Conservation (phyloP, 176 grass and related monocot genomes). For the Rhynchospora breviuscula region DNA sequence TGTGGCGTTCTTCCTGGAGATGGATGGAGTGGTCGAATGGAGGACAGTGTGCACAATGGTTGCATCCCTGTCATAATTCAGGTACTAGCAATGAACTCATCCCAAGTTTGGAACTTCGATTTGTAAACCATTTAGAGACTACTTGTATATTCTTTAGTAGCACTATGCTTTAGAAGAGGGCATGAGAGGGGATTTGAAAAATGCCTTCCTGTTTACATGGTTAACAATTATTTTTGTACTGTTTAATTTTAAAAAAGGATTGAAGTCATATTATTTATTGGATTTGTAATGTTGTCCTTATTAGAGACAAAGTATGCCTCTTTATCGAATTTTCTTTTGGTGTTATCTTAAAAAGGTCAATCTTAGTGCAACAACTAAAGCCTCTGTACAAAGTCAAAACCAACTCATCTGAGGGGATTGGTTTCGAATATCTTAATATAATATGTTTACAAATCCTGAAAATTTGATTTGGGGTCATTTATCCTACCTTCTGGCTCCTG, state of each 20-base stretch:
- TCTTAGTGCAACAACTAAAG: not conserved
- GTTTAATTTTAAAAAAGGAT: not conserved
- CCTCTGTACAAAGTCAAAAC: not conserved
- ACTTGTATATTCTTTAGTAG: not conserved
- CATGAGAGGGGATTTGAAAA: not conserved
- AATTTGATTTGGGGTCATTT: not conserved
- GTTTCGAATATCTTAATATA: not conserved
- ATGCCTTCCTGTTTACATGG: not conserved
- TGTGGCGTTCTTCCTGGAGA: constrained; percentile 92
- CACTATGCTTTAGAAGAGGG: not conserved
- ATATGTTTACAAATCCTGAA: not conserved
- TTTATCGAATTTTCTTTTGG: not conserved
- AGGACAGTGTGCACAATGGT: constrained; percentile 86
- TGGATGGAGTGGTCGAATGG: constrained; percentile 96
- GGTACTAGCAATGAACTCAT: constrained; percentile 25
- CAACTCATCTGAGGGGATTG: not conserved
- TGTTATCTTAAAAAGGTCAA: not conserved
- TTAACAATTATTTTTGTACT: not conserved
- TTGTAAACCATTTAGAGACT: not conserved
- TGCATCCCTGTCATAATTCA: constrained; percentile 99
- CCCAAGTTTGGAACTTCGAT: not conserved
- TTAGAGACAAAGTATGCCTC: not conserved
- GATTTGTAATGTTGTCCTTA: not conserved
- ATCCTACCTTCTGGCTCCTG: not conserved
- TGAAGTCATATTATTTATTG: not conserved